A percentile compares a stretch with the other conserved stretches of the same genome.
Conservation (phyloP, 495 filamentous ascomycete species). For the Aspergillus olivimuriae region DNA sequence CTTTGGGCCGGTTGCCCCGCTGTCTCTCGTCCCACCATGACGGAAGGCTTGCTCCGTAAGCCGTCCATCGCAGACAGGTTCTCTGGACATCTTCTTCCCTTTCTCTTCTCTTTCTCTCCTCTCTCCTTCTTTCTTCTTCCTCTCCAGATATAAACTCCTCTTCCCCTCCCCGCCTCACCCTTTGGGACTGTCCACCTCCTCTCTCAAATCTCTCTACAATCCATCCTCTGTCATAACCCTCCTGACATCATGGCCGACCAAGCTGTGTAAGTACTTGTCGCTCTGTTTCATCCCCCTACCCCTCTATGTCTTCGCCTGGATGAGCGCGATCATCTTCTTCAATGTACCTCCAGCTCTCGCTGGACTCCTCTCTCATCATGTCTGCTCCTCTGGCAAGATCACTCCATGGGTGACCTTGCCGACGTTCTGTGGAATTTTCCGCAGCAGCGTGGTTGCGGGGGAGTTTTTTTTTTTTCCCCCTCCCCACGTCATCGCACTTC, state of each 20-base stretch:
- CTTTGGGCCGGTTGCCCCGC: constrained; percentile 15
- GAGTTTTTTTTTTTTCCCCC: not conserved
- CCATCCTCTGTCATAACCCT: constrained; percentile 7
- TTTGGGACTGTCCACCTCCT: constrained; percentile 6
- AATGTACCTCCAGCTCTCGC: no score
- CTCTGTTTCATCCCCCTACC: constrained; percentile 10
- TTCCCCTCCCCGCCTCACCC: constrained; percentile 4
- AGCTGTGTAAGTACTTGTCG: constrained; percentile 50
- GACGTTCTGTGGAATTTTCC: no score
- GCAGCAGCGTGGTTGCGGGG: not conserved
- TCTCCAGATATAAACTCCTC: constrained; percentile 11
- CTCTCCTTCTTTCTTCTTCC: constrained; percentile 7
- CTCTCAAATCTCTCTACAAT: constrained; percentile 10
- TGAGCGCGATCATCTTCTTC: no score
- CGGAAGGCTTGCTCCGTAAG: constrained; percentile 43
- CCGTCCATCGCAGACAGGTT: constrained; percentile 16
- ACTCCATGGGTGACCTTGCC: no score
- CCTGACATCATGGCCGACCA: constrained; percentile 42
- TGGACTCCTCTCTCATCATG: no score
- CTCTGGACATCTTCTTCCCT: constrained; percentile 15
- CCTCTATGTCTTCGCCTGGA: no score
- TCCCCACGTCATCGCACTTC: constrained; percentile 1
- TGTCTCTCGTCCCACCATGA: constrained; percentile 34
- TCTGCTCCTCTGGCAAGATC: no score
- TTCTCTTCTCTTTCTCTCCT: constrained; percentile 10